Base-by-base conservation (phyloP, 1,284 basidiomycete genomes). In the Melampsora americana region DNA sequence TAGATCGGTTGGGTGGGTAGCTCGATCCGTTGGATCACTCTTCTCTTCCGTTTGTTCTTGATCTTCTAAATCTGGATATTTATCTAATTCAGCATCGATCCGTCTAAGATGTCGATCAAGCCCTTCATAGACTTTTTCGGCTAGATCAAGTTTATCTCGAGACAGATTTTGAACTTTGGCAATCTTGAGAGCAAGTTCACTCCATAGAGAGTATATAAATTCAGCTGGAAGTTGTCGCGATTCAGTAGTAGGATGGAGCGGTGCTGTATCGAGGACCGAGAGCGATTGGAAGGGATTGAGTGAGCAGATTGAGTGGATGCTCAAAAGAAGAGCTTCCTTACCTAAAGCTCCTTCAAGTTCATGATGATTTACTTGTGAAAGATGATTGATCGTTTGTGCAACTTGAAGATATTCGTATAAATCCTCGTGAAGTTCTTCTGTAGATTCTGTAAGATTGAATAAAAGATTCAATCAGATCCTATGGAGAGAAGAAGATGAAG, bases 51-150 rank as follows among this genome's bases (percentile, higher is more conserved):
- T 42, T 66, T 66, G 20, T 28, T 69, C 73, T 42, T 76, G 56
- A n/a, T 76, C 60, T 30, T 61, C 66, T 30, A 76, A 50, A 48
- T 76, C 73, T n/a, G 60, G 66, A 39, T 69, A 76, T n/a, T 50
- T 35, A 20, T 68, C 73, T 1, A 76, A 46, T 28, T 76, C 73
- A 30, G 42, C 56, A 64, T 76, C 73, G 5, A 76, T 42, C 26
- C 73, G 35, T 50, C 67, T 35, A 16, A 76, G 46, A 32, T 76
- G 73, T 5, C 66, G 73, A 46, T 76, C 73, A 12, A 76, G 18
- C 9, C 50, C 16, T 3, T 60, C 26, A 69, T 76, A 69, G 28
- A 76, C 66, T 9, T 66, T 68, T 48, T 68, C 66, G 26, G 73
- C 53, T n/a, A 76, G 60, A 32, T 76, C 50, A 7, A 76, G 30